Base-by-base conservation (phyloP, 2,329 filamentous ascomycete species). In the Aspergillus spinulosporus region DNA sequence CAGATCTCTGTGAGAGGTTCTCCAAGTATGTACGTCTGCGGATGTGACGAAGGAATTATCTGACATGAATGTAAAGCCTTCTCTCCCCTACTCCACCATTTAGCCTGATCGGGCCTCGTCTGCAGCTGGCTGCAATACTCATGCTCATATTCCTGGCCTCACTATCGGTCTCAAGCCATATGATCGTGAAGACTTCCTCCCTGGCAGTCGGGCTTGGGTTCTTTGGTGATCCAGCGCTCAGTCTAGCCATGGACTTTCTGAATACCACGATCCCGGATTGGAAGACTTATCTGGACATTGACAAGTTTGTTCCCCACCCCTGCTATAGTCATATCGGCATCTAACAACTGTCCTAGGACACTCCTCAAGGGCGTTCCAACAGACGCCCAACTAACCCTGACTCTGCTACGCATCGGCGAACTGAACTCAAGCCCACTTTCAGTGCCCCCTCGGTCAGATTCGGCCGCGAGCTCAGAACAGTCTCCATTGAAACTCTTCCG, bases 311-410 rank as follows among this genome's bases (percentile, higher is more conserved):
- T 21, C 21, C 21, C 21, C 21, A 21, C 21, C 21, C 21, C 21
- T 21, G 21, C 21, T 21, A 21, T 21, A 21, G 21, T 21, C 21
- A 21, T 21, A 21, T 21, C 21, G 21, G 21, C 21, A 21, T 21
- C 21, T 21, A 21, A 21, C 21, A 5, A 5, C 4, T 15, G 4
- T 7, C n/a, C 31, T 49, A 79, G 77, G 61, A 90, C 88, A 0
- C 70, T 94, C 1, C 83, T 96, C 49, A 90, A 88, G 67, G 89
- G 90, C 2, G 86, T 94, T 0, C 91, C 91, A 0, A 96, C 90
- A 1, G 94, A 95, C 68, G 89, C 90, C 3, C 91, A 96, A 67
- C 82, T 95, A 14, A 86, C 90, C 0, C 77, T 95, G 29, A 95
- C 90, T 0, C 80, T 95, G 1, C 83, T 95, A 8, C 88, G 91